Conservation (phyloP, 257 asterid genomes). For the Solanum arcanum region DNA sequence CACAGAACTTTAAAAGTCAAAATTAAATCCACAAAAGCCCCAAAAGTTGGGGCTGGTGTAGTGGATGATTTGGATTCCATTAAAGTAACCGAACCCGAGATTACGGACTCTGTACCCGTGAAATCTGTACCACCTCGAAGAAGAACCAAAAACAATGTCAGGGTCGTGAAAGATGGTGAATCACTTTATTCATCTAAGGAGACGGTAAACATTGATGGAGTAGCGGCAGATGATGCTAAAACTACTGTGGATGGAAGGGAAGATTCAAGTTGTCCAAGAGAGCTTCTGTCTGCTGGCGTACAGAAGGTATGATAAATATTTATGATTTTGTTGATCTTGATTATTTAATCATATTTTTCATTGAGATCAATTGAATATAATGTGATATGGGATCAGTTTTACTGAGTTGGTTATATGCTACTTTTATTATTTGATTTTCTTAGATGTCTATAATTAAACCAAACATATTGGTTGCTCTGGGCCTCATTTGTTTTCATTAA, state of each 20-base stretch:
- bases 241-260: constrained; percentile 23
- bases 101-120: constrained; percentile 47
- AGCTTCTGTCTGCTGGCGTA: constrained; percentile 21
- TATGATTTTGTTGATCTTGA: background rate
- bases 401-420: background rate
- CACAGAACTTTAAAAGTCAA: constrained; percentile 43
- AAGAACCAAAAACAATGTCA: constrained; percentile 58
- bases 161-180: constrained; percentile 34
- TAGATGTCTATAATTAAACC: background rate
- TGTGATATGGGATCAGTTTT: background rate
- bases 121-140: constrained; percentile 71
- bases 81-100: constrained; percentile 38
- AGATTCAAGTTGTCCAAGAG: constrained; percentile 22
- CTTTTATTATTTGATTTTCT: background rate
- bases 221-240: constrained; percentile 13
- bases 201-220: constrained; percentile 12
- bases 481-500: background rate
- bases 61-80: constrained; percentile 32
- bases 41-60: constrained; percentile 32
- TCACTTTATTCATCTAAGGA: constrained; percentile 22
- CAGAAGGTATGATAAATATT: constrained; percentile 39
- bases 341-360: background rate
- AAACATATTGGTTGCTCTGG: background rate
- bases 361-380: background rate
- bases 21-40: constrained; percentile 21